phyloP scores from a whole-genome alignment of 495 filamentous ascomycete species.

The Thozetella sp. region DNA sequence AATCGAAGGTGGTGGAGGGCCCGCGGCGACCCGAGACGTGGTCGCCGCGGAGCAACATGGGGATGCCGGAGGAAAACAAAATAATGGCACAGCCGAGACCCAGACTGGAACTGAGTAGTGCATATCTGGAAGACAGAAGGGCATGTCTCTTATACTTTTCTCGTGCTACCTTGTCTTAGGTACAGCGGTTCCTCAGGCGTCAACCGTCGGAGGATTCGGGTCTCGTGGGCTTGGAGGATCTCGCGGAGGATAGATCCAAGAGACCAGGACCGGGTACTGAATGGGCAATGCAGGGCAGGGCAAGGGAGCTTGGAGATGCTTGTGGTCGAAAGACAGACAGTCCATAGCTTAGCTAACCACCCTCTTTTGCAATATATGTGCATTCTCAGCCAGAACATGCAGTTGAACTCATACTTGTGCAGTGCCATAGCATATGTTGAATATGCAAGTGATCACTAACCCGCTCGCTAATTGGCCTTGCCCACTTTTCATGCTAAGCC shows the following conservation, averaged over 20 bases:
- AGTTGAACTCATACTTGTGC: too few species aligned
- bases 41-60: not conserved
- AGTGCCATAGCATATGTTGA: too few species aligned
- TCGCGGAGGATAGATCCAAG: too few species aligned
- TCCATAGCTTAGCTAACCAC: not conserved
- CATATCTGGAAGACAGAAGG: not conserved
- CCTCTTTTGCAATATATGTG: not conserved
- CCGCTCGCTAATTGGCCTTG: too few species aligned
- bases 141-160: not conserved
- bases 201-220: too few species aligned
- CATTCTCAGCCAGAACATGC: not conserved
- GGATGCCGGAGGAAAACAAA: not conserved
- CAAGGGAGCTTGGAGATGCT: not conserved
- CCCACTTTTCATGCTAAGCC: too few species aligned
- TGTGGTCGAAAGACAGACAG: conserved; percentile 1
- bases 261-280: too few species aligned
- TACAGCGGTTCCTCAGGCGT: too few species aligned
- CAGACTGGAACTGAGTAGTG: not conserved
- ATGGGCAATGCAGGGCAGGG: not conserved
- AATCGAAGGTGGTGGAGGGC: not conserved
- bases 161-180: too few species aligned
- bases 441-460: too few species aligned
- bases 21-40: not conserved
- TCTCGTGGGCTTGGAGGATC: too few species aligned
- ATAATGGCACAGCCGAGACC: not conserved